These are phyloP conservation scores for Dictyostelium brefeldianum DNA, from an alignment of 78 protist species.

Conservation along the genomic window DNA sequence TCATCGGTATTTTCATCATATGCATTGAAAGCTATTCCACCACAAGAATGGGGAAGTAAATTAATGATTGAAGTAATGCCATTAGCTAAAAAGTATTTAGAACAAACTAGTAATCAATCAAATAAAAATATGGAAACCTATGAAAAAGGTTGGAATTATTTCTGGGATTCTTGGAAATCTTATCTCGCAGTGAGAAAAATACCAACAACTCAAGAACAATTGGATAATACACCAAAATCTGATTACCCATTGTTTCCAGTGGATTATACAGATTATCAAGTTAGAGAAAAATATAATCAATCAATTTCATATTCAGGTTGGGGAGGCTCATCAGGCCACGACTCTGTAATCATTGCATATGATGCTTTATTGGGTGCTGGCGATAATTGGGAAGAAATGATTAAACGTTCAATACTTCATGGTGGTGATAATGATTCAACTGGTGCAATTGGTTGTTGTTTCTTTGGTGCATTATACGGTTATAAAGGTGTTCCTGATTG, in stretches of 20 bases:
- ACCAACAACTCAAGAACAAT: constrained; percentile 6
- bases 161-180: constrained; percentile 50
- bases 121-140: constrained; percentile 25
- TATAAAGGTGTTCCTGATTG: constrained; percentile 59
- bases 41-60: constrained; percentile 40
- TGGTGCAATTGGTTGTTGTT: constrained; percentile 87
- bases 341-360: constrained; percentile 82
- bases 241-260: constrained; percentile 84
- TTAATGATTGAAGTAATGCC: constrained; percentile 64
- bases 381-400: constrained; percentile 57
- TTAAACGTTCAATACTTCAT: constrained; percentile 78
- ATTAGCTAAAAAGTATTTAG: constrained; percentile 60
- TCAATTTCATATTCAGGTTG: constrained; percentile 73
- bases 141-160: constrained; percentile 75
- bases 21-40: constrained; percentile 66
- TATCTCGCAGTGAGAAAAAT: constrained; percentile 66
- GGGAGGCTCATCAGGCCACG: constrained; percentile 91
- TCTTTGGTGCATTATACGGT: constrained; percentile 90
- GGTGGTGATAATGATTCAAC: constrained; percentile 91
- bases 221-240: too few species aligned
- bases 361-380: constrained; percentile 84
- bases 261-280: constrained; percentile 8
- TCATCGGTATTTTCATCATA: constrained; percentile 87
- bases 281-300: constrained; percentile 78
- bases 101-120: constrained; percentile 22